Conservation (phyloP, 2,329 filamentous ascomycete genomes). For the Colletotrichum sp. region DNA sequence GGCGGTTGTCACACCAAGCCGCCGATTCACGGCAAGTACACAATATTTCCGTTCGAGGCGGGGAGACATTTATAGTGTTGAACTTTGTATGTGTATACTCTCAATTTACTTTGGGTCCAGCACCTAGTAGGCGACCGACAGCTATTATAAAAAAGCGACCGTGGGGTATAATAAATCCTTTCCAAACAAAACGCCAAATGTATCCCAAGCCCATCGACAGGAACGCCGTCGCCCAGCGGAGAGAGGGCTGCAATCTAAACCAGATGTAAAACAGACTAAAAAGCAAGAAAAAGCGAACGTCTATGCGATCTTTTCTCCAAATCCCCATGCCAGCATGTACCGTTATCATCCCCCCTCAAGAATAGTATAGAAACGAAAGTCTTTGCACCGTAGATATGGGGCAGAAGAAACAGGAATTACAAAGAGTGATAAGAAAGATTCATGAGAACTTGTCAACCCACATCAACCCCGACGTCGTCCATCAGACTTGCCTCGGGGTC, state of each 20-base stretch:
- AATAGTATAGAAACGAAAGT: not conserved
- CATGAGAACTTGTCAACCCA: not conserved
- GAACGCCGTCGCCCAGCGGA: not conserved
- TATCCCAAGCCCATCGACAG: not conserved
- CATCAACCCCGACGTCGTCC: not conserved
- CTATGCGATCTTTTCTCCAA: not conserved
- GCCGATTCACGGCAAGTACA: not conserved
- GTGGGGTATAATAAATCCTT: not conserved
- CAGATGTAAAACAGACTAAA: not conserved
- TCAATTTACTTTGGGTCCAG: not conserved
- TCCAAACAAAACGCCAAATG: not conserved
- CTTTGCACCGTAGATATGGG: not conserved
- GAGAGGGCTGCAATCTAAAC: not conserved
- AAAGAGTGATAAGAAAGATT: not conserved
- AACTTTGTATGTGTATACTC: not conserved
- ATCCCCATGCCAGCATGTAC: not conserved
- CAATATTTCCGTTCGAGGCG: not conserved
- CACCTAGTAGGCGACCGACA: not conserved
- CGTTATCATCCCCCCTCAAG: not conserved
- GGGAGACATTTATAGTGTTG: not conserved
- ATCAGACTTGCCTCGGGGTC: not conserved
- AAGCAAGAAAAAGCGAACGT: not conserved
- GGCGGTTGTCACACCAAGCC: not conserved
- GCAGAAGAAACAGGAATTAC: not conserved
- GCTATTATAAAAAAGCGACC: not conserved